Base-by-base conservation (phyloP, 345 rosid genomes). In the Salix caprea region DNA sequence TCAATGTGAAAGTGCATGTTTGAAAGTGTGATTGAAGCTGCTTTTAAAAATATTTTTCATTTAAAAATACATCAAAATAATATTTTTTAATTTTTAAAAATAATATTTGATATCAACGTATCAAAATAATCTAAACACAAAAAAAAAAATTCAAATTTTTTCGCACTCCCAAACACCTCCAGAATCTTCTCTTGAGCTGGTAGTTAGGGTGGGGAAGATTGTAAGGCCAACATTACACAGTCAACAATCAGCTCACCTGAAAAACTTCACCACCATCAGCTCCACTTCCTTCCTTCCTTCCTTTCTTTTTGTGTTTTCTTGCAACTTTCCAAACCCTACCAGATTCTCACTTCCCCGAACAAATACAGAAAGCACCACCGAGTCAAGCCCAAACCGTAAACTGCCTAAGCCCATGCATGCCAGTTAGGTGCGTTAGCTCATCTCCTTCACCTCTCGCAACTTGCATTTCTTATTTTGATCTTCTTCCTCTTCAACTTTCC, bases 351-450 rank as follows among this genome's bases (percentile, higher is more conserved):
- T 76, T 77, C 46, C 69, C 32, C 3, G 14, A 16, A 7, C 11
- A 15, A 60, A 58, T 28, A 23, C 28, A 19, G 54, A 65, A 50
- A 60, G 16, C 8, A 2, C 60, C 48, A 23, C 61, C 64, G 64
- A 61, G 72, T 75, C 39, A 79, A 73, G 70, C 73, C 71, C 46
- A 71, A 58, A 26, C 34, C 70, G 15, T 58, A 58, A 58, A 1
- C 62, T 58, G 28, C 62, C 28, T 3, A n/a, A 58, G 62, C 62
- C 62, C 26, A n/a, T 58, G 62, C 14, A 58, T 58, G 28, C 62
- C 37, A 77, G 88, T 86, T 94, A 89, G 97, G 92, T 86, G 87
- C 75, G 96, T 89, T 91, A 86, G 96, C 83, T 91, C 90, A 91
- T 86, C 98, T 85, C 79, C 94, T 84, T 46, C 28, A 44, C 69